Percentiles rank a stretch among this genome's conserved stretches.
Conservation (phyloP, 148 eudicot species). For the Chenopodium album region DNA sequence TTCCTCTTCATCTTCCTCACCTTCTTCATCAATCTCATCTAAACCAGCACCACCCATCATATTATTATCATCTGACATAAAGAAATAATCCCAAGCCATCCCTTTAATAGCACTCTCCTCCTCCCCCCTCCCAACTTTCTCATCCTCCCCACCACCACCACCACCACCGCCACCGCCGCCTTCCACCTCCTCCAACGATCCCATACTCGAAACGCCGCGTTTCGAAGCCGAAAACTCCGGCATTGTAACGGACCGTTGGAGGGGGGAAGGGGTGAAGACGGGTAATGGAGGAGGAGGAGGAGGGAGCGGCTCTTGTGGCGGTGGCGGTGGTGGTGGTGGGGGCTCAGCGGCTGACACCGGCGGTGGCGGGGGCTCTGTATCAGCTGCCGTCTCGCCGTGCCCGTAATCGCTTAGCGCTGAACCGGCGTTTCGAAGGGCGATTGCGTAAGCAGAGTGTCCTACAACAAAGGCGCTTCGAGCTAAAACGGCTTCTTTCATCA, state of each 20-base stretch:
- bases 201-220: constrained; percentile 54
- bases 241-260: constrained; percentile 81
- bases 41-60: constrained; percentile 40
- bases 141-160: not conserved
- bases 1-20: constrained; percentile 25
- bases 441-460: constrained; percentile 67
- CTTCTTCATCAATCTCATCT: constrained; percentile 41
- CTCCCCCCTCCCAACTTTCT: constrained; percentile 30
- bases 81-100: constrained; percentile 89
- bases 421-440: constrained; percentile 69
- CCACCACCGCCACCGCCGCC: constrained; percentile 26
- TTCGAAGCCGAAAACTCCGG: constrained; percentile 56
- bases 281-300: constrained; percentile 91
- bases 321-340: constrained; percentile 47
- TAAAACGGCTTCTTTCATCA: constrained; percentile 84
- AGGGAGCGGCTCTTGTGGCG: constrained; percentile 53
- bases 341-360: constrained; percentile 14
- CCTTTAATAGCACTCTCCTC: constrained; percentile 48
- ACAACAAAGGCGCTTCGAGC: constrained; percentile 72
- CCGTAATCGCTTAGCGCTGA: constrained; percentile 81
- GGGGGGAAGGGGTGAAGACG: constrained; percentile 52
- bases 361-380: constrained; percentile 17
- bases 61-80: constrained; percentile 39
- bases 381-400: constrained; percentile 50
- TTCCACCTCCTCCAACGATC: constrained; percentile 41